phyloP scores from a whole-genome alignment of 371 early-diverging fungal species.

The Syncephalastrum contaminatum region DNA sequence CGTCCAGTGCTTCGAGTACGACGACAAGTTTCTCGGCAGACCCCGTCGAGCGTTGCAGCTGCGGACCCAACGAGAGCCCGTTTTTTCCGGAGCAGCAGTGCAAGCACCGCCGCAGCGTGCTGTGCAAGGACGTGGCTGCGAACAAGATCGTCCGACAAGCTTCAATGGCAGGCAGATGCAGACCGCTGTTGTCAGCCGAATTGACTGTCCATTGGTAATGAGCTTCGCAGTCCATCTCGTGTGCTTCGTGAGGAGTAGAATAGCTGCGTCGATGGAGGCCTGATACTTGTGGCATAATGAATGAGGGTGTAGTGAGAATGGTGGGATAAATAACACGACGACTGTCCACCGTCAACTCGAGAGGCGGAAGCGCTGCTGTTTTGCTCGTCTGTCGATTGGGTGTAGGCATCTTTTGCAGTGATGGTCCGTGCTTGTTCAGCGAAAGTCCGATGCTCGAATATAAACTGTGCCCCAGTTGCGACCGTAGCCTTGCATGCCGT shows the following conservation, averaged over 20 bases:
- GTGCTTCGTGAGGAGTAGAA: not conserved
- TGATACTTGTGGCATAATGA: not conserved
- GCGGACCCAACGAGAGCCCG: slow-evolving; percentile 12
- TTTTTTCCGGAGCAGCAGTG: slow-evolving; percentile 20
- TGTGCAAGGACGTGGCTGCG: slow-evolving; percentile 25
- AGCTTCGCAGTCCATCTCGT: slow-evolving; percentile 1
- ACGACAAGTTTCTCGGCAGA: slow-evolving; percentile 18
- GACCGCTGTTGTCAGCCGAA: not conserved
- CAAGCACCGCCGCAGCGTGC: slow-evolving; percentile 27
- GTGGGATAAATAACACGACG: not conserved
- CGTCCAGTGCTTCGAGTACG: slow-evolving; percentile 15
- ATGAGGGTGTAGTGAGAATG: not conserved
- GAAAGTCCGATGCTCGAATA: slow-evolving; percentile 11
- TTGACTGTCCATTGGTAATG: slow-evolving; percentile 7
- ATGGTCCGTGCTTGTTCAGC: slow-evolving; percentile 18
- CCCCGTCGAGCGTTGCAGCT: slow-evolving; percentile 21
- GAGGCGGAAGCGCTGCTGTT: slow-evolving; percentile 19
- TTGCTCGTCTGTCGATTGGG: slow-evolving; percentile 13
- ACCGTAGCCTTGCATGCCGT: too few relatives aligned
- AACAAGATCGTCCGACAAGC: slow-evolving; percentile 35
- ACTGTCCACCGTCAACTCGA: slow-evolving; percentile 12
- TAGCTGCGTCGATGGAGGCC: slow-evolving; percentile 5
- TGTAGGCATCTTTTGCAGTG: slow-evolving; percentile 13
- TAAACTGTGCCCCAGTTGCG: too few relatives aligned
- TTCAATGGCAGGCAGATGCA: slow-evolving; percentile 17